Percentiles rank a stretch among this genome's conserved stretches.
These are phyloP conservation scores for Neofusicoccum parvum DNA, from an alignment of 2,329 filamentous ascomycete species.

Conservation along the genomic window DNA sequence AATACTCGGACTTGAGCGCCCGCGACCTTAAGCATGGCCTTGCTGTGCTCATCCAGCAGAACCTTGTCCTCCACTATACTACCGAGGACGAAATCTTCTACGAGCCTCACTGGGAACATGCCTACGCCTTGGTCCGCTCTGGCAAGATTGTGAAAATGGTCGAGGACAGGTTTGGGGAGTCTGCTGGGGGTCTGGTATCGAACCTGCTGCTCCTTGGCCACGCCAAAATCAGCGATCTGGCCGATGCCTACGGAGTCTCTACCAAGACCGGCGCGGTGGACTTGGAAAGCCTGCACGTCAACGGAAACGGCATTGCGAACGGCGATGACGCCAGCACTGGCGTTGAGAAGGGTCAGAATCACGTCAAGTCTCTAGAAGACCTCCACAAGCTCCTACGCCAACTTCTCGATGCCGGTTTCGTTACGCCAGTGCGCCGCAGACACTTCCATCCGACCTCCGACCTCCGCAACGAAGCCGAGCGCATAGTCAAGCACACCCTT, in stretches of 20 bases:
- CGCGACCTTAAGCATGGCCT: conserved; percentile 80
- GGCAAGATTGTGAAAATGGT: conserved; percentile 81
- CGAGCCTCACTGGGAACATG: conserved; percentile 77
- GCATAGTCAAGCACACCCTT: conserved; percentile 59
- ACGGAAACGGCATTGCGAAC: conserved; percentile 25
- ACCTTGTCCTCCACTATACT: conserved; percentile 75
- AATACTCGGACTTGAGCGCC: conserved; percentile 71
- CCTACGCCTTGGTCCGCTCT: conserved; percentile 79
- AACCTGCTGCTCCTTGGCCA: conserved; percentile 77
- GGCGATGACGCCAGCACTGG: conserved; percentile 28
- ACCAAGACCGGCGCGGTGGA: conserved; percentile 34
- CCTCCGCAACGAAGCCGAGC: conserved; percentile 60
- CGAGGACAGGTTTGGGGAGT: conserved; percentile 71
- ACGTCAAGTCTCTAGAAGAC: conserved; percentile 42
- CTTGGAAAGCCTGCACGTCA: conserved; percentile 4
- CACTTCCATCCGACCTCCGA: conserved; percentile 61
- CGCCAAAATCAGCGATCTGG: conserved; percentile 69
- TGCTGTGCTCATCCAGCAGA: conserved; percentile 83
- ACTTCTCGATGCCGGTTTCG: conserved; percentile 65
- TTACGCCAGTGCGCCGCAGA: conserved; percentile 61
- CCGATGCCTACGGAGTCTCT: conserved; percentile 60
- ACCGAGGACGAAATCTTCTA: conserved; percentile 71
- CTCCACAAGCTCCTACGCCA: conserved; percentile 48
- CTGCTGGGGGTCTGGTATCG: conserved; percentile 73
- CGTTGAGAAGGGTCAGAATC: conserved; percentile 26